Conservation (phyloP, 148 eudicot species). For the Rhododendron williamsianum region DNA sequence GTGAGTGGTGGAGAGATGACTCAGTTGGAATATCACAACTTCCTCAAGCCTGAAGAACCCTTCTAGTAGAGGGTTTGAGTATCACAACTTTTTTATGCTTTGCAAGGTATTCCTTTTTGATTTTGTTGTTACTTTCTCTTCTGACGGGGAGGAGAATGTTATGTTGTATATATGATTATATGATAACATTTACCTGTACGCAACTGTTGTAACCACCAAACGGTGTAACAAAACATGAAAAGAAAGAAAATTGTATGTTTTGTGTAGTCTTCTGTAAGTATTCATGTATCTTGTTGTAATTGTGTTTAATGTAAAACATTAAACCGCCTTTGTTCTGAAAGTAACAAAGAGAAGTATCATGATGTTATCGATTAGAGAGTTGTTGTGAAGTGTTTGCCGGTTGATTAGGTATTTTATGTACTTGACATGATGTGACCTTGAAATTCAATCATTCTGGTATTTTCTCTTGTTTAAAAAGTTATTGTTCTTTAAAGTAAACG, state of each 20-base stretch:
- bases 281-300: background rate
- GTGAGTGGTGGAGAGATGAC: slow-evolving; percentile 90
- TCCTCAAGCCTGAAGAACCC: slow-evolving; percentile 79
- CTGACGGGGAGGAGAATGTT: background rate
- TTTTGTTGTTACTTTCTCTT: background rate
- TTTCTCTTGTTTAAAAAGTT: background rate
- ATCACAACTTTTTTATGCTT: background rate
- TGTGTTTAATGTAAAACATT: background rate
- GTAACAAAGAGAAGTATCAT: background rate
- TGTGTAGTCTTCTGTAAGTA: background rate
- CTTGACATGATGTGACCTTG: background rate
- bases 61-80: slow-evolving; percentile 26
- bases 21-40: slow-evolving; percentile 82
- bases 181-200: background rate
- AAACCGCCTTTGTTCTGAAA: background rate
- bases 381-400: background rate
- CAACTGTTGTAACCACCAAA: slow-evolving; percentile 5
- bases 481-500: background rate
- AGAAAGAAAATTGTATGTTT: background rate
- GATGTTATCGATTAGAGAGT: background rate
- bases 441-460: background rate
- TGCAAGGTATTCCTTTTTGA: background rate
- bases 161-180: background rate
- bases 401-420: background rate
- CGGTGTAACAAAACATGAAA: background rate